phyloP scores from a whole-genome alignment of 179 eudicot species.

The Vitellaria paradoxa region DNA sequence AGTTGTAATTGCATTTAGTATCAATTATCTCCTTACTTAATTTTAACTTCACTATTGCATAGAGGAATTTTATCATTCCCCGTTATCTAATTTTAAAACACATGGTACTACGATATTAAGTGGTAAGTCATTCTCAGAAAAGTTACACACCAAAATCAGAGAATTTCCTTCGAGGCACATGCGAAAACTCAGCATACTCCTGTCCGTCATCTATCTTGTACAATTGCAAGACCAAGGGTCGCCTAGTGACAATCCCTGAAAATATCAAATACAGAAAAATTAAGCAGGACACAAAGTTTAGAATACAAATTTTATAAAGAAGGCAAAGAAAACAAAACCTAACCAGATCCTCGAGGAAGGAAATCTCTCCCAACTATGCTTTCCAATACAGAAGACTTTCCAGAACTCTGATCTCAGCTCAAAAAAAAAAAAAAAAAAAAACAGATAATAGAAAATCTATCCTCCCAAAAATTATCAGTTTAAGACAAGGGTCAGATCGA shows the following conservation, averaged over 20 bases:
- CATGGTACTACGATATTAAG: background rate
- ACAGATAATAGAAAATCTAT: background rate
- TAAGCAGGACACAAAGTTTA: background rate
- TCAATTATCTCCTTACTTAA: background rate
- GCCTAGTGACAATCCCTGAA: constrained; percentile 79
- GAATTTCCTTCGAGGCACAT: constrained; percentile 65
- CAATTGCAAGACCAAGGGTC: constrained; percentile 85
- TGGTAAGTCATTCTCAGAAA: background rate
- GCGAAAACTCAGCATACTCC: constrained; percentile 90
- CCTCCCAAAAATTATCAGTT: background rate
- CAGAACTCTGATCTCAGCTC: constrained; percentile 71
- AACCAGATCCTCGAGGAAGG: constrained; percentile 97
- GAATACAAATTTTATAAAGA: background rate
- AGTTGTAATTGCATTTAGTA: background rate
- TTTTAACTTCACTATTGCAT: background rate
- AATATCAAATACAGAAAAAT: background rate
- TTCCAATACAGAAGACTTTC: constrained; percentile 90
- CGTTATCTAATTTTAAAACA: background rate
- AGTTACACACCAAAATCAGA: constrained; percentile 62
- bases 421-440: constrained; percentile 8
- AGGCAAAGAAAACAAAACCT: constrained; percentile 8
- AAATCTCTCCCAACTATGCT: constrained; percentile 95
- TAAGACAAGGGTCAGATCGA: background rate
- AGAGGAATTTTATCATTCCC: background rate
- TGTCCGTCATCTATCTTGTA: constrained; percentile 73